Percentiles rank a stretch among this genome's conserved stretches.
These are phyloP conservation scores for Asterochloris erici DNA, from an alignment of 139 green algal genomes.

Conservation along the genomic window DNA sequence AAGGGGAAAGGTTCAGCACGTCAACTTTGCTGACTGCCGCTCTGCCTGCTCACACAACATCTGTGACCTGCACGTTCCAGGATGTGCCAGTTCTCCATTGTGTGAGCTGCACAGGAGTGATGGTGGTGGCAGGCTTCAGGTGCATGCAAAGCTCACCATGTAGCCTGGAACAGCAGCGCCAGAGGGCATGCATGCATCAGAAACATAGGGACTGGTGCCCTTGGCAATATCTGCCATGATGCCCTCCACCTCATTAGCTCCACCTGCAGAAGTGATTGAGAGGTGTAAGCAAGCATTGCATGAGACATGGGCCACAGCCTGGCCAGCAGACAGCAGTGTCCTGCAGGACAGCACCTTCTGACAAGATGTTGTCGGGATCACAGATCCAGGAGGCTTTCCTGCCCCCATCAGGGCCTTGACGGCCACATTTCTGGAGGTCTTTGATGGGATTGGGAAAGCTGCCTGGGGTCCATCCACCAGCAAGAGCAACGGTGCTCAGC, in stretches of 20 bases:
- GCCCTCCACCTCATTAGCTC: constrained; percentile 43
- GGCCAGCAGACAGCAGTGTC: no score
- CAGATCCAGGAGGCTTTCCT: constrained; percentile 41
- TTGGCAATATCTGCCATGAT: constrained; percentile 42
- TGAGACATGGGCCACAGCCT: no score
- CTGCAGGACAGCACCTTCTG: neutral
- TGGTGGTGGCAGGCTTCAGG: neutral
- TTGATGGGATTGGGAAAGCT: constrained; percentile 1
- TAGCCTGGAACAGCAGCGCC: no score
- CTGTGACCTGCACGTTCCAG: neutral
- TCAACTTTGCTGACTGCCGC: neutral
- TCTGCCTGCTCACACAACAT: neutral
- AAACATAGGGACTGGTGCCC: constrained; percentile 36
- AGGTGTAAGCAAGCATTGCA: no score
- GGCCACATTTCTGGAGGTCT: neutral
- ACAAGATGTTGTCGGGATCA: constrained; percentile 50
- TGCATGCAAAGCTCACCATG: neutral
- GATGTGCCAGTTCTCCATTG: neutral
- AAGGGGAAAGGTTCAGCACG: neutral
- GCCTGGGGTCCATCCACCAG: neutral
- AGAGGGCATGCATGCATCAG: neutral
- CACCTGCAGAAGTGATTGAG: no score
- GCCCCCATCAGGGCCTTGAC: neutral
- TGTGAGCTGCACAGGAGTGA: neutral
- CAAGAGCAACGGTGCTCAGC: no score